phyloP scores from a whole-genome alignment of 495 filamentous ascomycete genomes.

The Hypomontagnella monticulosa region DNA sequence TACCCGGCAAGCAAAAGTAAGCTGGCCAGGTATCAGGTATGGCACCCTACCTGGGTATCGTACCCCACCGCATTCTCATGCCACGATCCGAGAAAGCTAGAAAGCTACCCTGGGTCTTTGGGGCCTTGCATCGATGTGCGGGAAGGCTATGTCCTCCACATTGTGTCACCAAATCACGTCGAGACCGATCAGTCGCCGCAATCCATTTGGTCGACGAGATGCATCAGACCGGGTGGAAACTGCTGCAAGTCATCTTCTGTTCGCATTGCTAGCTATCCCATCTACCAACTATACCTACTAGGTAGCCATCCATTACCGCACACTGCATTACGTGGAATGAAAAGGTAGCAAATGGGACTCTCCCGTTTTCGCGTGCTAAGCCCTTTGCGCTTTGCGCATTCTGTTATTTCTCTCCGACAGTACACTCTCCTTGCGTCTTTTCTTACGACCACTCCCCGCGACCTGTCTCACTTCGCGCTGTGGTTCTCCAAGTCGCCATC shows the following conservation, averaged over 20 bases:
- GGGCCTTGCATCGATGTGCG: conserved; percentile 37
- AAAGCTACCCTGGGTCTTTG: conserved; percentile 28
- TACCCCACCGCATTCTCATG: conserved; percentile 5
- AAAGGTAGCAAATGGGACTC: conserved; percentile 10
- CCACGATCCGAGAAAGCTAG: conserved; percentile 30
- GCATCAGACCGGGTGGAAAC: conserved; percentile 37
- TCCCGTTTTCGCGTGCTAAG: too few species aligned
- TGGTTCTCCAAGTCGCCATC: background rate
- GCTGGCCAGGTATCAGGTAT: too few species aligned
- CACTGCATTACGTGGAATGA: conserved; percentile 23
- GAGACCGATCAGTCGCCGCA: conserved; percentile 31
- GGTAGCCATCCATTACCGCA: conserved; percentile 15
- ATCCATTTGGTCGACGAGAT: conserved; percentile 29
- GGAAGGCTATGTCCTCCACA: conserved; percentile 42
- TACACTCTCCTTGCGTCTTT: conserved; percentile 11
- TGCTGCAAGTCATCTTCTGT: conserved; percentile 30
- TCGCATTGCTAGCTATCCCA: conserved; percentile 33
- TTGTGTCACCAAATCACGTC: conserved; percentile 34
- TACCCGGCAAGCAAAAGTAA: too few species aligned
- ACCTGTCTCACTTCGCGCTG: conserved; percentile 31
- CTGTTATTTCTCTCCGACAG: conserved; percentile 15
- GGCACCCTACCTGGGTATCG: background rate
- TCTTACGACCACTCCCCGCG: conserved; percentile 26
- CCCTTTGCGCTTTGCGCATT: background rate
- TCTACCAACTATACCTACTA: conserved; percentile 9